phyloP scores from a whole-genome alignment of 2,329 filamentous ascomycete species.

The Trichoderma pleuroti region DNA sequence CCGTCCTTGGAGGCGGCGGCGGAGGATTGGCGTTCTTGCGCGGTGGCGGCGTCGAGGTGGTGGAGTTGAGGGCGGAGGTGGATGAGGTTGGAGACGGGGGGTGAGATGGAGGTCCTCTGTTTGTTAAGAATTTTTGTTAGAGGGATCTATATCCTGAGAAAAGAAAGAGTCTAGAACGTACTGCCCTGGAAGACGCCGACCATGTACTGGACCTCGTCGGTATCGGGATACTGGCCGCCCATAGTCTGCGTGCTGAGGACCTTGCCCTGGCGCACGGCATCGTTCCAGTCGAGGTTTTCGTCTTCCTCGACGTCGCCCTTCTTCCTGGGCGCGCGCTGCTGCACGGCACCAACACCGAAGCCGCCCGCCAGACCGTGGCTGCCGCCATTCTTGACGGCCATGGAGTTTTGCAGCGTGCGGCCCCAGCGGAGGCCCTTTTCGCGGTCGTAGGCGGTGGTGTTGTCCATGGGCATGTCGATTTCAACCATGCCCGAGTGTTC shows the following conservation, averaged over 20 bases:
- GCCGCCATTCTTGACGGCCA: constrained; percentile 58
- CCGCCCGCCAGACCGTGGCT: constrained; percentile 69
- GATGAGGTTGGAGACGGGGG: constrained; percentile 75
- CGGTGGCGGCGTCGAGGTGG: constrained; percentile 80
- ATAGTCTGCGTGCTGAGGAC: constrained; percentile 79
- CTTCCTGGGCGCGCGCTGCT: constrained; percentile 39
- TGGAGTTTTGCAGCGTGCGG: constrained; percentile 63
- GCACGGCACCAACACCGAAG: constrained; percentile 59
- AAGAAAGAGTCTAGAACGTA: constrained; percentile 40
- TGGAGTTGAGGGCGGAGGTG: constrained; percentile 90
- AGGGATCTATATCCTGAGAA: constrained; percentile 4
- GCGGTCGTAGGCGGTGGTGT: constrained; percentile 72
- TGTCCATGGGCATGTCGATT: constrained; percentile 82
- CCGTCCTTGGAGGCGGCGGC: constrained; percentile 35
- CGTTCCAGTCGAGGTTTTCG: constrained; percentile 57
- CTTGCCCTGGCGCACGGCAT: constrained; percentile 65
- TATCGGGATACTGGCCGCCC: constrained; percentile 71
- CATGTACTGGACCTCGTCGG: constrained; percentile 79
- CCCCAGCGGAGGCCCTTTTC: constrained; percentile 81
- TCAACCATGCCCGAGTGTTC: constrained; percentile 79
- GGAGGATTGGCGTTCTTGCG: constrained; percentile 57
- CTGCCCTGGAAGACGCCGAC: constrained; percentile 84
- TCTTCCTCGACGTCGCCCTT: constrained; percentile 45
- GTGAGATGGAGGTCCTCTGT: constrained; percentile 82
- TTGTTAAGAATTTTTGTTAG: constrained; percentile 21